phyloP scores from a whole-genome alignment of 768 basidiomycete species.

The Ramaria rubella region DNA sequence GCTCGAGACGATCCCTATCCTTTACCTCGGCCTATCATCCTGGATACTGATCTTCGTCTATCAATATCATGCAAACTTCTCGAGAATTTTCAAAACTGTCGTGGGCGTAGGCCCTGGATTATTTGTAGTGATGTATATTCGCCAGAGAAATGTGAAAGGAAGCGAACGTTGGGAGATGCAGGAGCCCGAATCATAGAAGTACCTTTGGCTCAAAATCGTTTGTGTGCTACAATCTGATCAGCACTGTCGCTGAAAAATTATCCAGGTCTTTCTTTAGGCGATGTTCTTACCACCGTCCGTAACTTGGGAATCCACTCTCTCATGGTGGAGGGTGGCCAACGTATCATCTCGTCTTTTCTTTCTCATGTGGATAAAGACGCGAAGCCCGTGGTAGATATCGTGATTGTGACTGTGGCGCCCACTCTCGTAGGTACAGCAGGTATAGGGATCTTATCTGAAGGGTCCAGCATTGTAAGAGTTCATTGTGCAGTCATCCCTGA shows the following conservation, averaged over 20 bases:
- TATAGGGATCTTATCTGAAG: constrained; percentile 43
- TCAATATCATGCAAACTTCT: constrained; percentile 63
- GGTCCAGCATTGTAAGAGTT: constrained; percentile 17
- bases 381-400: constrained; percentile 47
- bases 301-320: constrained; percentile 57
- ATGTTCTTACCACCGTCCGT: constrained; percentile 47
- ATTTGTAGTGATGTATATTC: constrained; percentile 36
- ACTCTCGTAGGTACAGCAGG: constrained; percentile 72
- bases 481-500: not conserved
- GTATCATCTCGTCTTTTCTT: constrained; percentile 72
- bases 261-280: constrained; percentile 39
- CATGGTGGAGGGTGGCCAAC: constrained; percentile 96
- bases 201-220: constrained; percentile 32
- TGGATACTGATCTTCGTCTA: constrained; percentile 72
- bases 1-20: constrained; percentile 12
- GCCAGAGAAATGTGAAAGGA: constrained; percentile 20
- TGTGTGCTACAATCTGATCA: constrained; percentile 6
- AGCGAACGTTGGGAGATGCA: constrained; percentile 43
- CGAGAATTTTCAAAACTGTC: constrained; percentile 49
- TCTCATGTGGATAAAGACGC: constrained; percentile 15
- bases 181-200: constrained; percentile 65
- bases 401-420: constrained; percentile 86
- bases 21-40: constrained; percentile 75
- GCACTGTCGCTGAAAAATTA: constrained; percentile 8
- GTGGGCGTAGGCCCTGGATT: constrained; percentile 68